phyloP scores from a whole-genome alignment of 2,329 filamentous ascomycete species.

The Sordariomycetes sp. region DNA sequence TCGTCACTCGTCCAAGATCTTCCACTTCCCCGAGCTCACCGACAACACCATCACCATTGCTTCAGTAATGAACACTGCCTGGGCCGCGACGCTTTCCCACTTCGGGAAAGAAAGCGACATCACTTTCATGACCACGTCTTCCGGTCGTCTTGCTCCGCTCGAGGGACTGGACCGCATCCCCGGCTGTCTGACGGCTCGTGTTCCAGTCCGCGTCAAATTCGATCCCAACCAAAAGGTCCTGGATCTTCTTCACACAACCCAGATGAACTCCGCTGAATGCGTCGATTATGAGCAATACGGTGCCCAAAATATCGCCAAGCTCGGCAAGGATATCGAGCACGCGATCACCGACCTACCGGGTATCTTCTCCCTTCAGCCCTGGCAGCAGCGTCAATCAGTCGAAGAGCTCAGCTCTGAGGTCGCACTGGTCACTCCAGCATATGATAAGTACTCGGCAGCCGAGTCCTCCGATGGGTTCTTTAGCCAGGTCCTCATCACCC shows the following conservation, averaged over 20 bases:
- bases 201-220: slow-evolving; percentile 9
- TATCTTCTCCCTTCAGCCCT: slow-evolving; percentile 1
- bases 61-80: neutral
- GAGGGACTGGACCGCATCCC: slow-evolving; percentile 3
- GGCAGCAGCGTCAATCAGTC: neutral
- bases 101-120: slow-evolving; percentile 2
- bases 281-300: slow-evolving; percentile 14
- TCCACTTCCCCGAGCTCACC: neutral
- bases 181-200: neutral
- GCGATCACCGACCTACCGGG: neutral
- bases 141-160: neutral
- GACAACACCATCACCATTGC: neutral
- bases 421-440: neutral
- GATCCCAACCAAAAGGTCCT: slow-evolving; percentile 3
- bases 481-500: neutral
- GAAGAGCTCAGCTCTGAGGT: neutral
- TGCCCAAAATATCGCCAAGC: slow-evolving; percentile 8
- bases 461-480: neutral
- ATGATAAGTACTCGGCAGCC: neutral
- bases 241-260: slow-evolving; percentile 7
- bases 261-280: slow-evolving; percentile 8
- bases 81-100: neutral
- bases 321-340: slow-evolving; percentile 2
- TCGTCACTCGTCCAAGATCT: neutral
- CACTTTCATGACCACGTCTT: slow-evolving; percentile 6